A percentile compares a stretch with the other conserved stretches of the same genome.
Evolutionary conservation across 306 rosid genomes (phyloP).

Genomic region (Cucurbita maxima): DNA sequence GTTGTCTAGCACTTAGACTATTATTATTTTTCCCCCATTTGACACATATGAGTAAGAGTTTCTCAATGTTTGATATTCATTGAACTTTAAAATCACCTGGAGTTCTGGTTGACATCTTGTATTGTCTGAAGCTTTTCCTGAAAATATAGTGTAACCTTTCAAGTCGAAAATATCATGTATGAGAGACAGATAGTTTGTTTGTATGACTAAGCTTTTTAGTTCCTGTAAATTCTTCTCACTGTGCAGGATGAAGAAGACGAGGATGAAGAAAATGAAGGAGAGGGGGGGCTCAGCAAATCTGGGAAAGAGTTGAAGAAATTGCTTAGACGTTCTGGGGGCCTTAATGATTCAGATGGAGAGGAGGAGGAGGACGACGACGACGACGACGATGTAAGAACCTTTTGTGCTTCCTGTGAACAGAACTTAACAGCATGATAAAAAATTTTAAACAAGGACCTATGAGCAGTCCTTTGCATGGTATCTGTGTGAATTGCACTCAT

Average conservation of each 20-base stretch:
- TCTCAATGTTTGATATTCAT: neutral
- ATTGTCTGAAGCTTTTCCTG: neutral
- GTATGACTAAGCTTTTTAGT: neutral
- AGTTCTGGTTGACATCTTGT: neutral
- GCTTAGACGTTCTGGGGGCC: constrained; percentile 58
- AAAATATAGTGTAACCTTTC: neutral
- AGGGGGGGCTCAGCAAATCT: constrained; percentile 81
- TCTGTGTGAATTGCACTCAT: neutral
- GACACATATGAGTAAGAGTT: neutral
- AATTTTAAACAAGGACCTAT: neutral
- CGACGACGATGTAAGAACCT: constrained; percentile 39
- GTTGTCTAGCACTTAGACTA: constrained; percentile 12
- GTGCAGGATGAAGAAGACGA: constrained; percentile 71
- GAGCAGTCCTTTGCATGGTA: neutral
- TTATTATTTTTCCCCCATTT: no score
- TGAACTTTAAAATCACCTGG: neutral
- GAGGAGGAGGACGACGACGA: constrained; percentile 49
- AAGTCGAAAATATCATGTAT: neutral
- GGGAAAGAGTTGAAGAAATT: constrained; percentile 92
- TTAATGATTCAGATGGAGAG: constrained; percentile 73
- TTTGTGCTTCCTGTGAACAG: neutral
- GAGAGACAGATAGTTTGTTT: neutral
- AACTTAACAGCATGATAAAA: neutral
- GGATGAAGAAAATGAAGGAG: constrained; percentile 68
- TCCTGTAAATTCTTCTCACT: neutral